These are phyloP conservation scores for Neurospora sublineolata DNA, from an alignment of 495 filamentous ascomycete genomes.

Conservation along the genomic window DNA sequence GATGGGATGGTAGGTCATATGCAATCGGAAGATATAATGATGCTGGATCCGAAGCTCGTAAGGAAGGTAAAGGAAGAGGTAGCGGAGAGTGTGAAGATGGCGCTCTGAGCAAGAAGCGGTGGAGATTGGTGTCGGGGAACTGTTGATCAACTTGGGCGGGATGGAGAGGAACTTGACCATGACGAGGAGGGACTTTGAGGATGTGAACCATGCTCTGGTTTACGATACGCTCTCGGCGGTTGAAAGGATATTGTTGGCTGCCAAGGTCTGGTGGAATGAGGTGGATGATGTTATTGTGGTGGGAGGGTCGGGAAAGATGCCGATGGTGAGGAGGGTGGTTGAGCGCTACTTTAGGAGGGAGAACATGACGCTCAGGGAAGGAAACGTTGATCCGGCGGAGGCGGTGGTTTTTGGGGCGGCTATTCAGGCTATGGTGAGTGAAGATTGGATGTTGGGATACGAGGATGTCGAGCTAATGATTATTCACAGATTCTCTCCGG, in stretches of 20 bases:
- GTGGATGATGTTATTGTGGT: constrained; percentile 78
- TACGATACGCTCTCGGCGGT: constrained; percentile 90
- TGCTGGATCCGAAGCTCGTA: constrained; percentile 80
- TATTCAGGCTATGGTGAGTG: constrained; percentile 67
- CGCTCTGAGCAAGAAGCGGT: constrained; percentile 90
- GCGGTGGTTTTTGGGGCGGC: constrained; percentile 90
- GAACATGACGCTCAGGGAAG: constrained; percentile 42
- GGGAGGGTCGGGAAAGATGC: constrained; percentile 85
- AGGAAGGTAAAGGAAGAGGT: constrained; percentile 87
- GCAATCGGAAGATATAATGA: constrained; percentile 69
- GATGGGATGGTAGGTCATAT: constrained; percentile 58
- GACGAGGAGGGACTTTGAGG: constrained; percentile 92
- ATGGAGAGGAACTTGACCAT: constrained; percentile 92
- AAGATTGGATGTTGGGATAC: not conserved
- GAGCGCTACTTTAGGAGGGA: constrained; percentile 94
- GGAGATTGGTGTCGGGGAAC: constrained; percentile 88
- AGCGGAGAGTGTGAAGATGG: constrained; percentile 96
- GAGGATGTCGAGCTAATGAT: not conserved
- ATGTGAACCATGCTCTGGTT: constrained; percentile 90
- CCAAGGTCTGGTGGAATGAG: constrained; percentile 58
- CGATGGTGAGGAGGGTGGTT: constrained; percentile 76
- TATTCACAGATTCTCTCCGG: constrained; percentile 48
- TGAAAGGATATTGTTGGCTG: constrained; percentile 79
- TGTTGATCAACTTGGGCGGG: constrained; percentile 54
- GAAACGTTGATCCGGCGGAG: constrained; percentile 86